Evolutionary conservation across 176 grass and related monocot species (phyloP), one percentile per base, ranked within the genome.

Genomic region (Themeda triandra): DNA sequence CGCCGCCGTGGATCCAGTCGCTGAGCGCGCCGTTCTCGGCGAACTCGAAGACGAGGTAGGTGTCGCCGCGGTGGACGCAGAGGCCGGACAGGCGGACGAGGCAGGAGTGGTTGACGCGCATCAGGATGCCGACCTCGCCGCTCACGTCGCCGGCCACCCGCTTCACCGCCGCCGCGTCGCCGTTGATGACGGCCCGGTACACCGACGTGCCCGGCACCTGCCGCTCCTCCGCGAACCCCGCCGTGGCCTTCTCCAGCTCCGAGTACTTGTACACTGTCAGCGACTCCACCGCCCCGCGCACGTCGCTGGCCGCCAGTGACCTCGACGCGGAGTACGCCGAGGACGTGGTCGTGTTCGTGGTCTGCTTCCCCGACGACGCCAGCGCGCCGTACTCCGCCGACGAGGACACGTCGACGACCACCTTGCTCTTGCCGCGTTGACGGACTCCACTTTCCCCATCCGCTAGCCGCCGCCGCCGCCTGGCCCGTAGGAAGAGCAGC

Each of bases 41-140:
- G 78, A 74, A 94, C 77, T 94, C 91, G 83, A 85, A 92, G 64
- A 94, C 92, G 29, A 97, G 87, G 85, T 80, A 97, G 24, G 92
- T 90, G 85, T 94, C 82, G 32, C 94, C 89, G 45, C 60, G 66
- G 87, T 97, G 92, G 67, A 92, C 75, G 80, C 92, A 97, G 84
- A 92, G 76, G 64, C 94, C 92, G 12, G 94, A 88, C 18, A 97
- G 89, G 53, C 92, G 87, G 80, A 92, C 39, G 45, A 97, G 75
- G 80, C 73, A 87, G 33, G 87, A 92, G 80, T 97, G 94, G 85
- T 94, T 97, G 41, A 94, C 83, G 48, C 89, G 89, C 80, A 83
- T 89, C 25, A 97, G 84, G 77, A 97, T 89, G 48, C 85, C 83
- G 36, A 94, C 91, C 94, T 94, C 92, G 28, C 77, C 89, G 70